phyloP scores from a whole-genome alignment of 164 flowering plant species.

The Liriodendron chinense region DNA sequence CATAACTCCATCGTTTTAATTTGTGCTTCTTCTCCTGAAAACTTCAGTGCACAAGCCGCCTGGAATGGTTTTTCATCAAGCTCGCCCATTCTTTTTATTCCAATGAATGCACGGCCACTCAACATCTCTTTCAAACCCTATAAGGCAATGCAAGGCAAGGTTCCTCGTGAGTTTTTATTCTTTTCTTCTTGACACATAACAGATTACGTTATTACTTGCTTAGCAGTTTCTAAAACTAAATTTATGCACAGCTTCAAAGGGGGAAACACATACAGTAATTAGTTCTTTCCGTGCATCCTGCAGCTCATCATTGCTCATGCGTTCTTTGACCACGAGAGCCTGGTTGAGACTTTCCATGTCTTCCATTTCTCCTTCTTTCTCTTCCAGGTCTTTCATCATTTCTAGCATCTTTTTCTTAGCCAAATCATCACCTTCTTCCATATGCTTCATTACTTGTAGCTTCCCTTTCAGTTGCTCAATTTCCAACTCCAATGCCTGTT shows the following conservation, averaged over 20 bases:
- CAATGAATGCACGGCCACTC: neutral
- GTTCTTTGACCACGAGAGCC: conserved; percentile 52
- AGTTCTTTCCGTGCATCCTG: conserved; percentile 57
- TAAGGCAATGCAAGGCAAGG: neutral
- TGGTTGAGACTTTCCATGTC: conserved; percentile 37
- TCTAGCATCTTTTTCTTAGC: conserved; percentile 33
- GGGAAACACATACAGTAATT: conserved; percentile 35
- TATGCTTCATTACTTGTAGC: conserved; percentile 55
- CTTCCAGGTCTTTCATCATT: conserved; percentile 35
- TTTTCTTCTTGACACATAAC: too few relatives aligned
- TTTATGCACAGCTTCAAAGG: too few relatives aligned
- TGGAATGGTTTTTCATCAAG: neutral
- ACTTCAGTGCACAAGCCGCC: neutral
- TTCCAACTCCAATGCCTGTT: conserved; percentile 72
- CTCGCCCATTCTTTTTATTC: neutral
- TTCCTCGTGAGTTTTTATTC: neutral
- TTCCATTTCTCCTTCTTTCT: conserved; percentile 54
- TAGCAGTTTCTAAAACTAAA: too few relatives aligned
- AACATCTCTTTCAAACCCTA: neutral
- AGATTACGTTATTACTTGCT: too few relatives aligned
- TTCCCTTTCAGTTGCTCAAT: conserved; percentile 65
- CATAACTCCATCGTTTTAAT: neutral
- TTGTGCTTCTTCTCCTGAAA: neutral
- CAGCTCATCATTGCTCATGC: conserved; percentile 27
- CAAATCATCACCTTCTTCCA: conserved; percentile 50